Percentiles rank a stretch among this genome's conserved stretches.
Conservation (phyloP, 306 rosid genomes). For the Prosopis cineraria region DNA sequence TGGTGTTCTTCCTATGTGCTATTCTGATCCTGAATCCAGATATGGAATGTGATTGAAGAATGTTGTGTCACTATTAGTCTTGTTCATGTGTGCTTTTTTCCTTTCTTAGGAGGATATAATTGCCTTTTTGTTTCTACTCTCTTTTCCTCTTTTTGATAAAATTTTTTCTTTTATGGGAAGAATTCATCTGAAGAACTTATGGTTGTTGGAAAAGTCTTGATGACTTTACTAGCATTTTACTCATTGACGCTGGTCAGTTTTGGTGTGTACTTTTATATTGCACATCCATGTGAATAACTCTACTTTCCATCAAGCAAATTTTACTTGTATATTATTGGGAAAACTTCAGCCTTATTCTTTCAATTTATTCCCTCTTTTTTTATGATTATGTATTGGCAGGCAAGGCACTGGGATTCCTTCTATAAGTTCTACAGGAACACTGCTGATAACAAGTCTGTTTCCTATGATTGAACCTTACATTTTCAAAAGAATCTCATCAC, state of each 20-base stretch:
- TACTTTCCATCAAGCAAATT: conserved; percentile 15
- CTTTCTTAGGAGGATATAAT: neutral
- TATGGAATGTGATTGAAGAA: neutral
- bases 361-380: conserved; percentile 23
- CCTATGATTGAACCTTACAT: conserved; percentile 22
- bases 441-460: conserved; percentile 81
- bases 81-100: neutral
- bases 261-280: conserved; percentile 17
- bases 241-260: conserved; percentile 9
- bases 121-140: neutral
- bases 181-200: conserved; percentile 4
- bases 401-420: conserved; percentile 89
- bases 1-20: neutral
- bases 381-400: conserved; percentile 57
- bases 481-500: neutral
- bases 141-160: neutral
- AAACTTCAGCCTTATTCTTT: conserved; percentile 13
- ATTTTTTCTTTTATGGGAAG: neutral
- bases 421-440: conserved; percentile 86
- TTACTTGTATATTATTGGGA: neutral
- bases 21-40: neutral
- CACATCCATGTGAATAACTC: neutral
- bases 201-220: conserved; percentile 12
- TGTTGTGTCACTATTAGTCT: neutral
- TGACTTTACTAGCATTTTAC: neutral